Evolutionary conservation across 2,329 filamentous ascomycete species (phyloP).

Genomic region (Neobulgaria alba): DNA sequence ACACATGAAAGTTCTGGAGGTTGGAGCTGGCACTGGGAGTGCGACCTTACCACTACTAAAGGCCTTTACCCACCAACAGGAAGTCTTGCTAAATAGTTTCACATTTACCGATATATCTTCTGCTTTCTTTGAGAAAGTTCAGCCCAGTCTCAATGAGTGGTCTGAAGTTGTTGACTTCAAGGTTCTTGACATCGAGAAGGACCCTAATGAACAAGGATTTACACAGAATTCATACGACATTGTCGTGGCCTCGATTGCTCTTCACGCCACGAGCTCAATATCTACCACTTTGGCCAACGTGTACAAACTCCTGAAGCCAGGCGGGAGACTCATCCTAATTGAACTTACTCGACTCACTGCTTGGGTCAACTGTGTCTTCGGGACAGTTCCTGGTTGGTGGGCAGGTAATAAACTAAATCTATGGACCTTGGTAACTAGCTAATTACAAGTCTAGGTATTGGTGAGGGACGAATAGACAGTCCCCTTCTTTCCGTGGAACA

Average conservation of each 20-base stretch:
- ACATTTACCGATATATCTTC: constrained; percentile 35
- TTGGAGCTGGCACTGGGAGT: not conserved
- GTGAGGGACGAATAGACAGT: too few relatives aligned
- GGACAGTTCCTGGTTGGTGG: constrained; percentile 1
- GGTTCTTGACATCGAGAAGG: constrained; percentile 29
- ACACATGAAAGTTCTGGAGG: not conserved
- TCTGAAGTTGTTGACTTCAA: constrained; percentile 21
- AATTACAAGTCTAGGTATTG: too few relatives aligned
- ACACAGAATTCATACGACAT: constrained; percentile 30
- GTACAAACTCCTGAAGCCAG: not conserved
- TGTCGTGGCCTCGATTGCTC: constrained; percentile 29
- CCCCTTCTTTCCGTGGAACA: too few relatives aligned
- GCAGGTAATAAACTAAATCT: too few relatives aligned
- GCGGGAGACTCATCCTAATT: not conserved
- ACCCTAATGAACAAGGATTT: constrained; percentile 28
- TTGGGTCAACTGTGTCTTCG: not conserved
- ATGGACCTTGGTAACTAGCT: too few relatives aligned
- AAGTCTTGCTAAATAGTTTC: constrained; percentile 26
- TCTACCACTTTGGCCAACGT: not conserved
- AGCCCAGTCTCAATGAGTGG: not conserved
- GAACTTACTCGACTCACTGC: not conserved
- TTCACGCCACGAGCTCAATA: not conserved
- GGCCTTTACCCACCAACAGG: too few relatives aligned
- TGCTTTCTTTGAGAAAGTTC: constrained; percentile 31
- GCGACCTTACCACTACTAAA: not conserved